Percentiles rank a stretch among this genome's conserved stretches.
phyloP scores from a whole-genome alignment of 148 eudicot species.

The Vaccinium corymbosum region DNA sequence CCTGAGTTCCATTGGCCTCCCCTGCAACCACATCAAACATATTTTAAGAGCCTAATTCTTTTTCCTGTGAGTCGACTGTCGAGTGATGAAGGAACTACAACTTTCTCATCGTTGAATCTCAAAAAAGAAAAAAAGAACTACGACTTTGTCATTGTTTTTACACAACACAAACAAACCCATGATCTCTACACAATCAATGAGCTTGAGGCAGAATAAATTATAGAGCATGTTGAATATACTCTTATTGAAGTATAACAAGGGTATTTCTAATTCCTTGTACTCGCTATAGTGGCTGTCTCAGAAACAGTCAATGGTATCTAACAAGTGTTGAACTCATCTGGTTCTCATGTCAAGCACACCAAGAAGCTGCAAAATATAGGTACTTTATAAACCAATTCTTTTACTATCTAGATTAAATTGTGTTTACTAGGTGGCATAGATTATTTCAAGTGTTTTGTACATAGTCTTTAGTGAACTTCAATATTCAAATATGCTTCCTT shows the following conservation, averaged over 20 bases:
- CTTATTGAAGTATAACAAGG: background rate
- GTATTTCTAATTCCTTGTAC: background rate
- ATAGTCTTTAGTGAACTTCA: background rate
- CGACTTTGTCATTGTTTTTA: background rate
- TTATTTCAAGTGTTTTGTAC: background rate
- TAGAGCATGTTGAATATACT: background rate
- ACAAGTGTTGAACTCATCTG: background rate
- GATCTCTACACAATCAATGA: background rate
- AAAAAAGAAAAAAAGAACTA: background rate
- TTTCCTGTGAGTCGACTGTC: background rate
- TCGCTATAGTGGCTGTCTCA: background rate
- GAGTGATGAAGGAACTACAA: background rate
- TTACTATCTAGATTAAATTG: background rate
- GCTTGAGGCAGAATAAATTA: background rate
- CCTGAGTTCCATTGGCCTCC: conserved; percentile 98
- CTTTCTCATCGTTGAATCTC: background rate
- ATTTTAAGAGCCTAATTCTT: background rate
- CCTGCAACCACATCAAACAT: conserved; percentile 37
- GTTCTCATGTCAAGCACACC: background rate
- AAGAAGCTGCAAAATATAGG: background rate
- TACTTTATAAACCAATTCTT: background rate
- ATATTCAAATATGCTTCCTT: background rate
- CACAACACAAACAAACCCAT: background rate
- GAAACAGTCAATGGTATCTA: background rate
- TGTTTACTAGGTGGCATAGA: background rate